These are phyloP conservation scores for Drosera spatulata DNA, from an alignment of 179 eudicot genomes.

Conservation along the genomic window DNA sequence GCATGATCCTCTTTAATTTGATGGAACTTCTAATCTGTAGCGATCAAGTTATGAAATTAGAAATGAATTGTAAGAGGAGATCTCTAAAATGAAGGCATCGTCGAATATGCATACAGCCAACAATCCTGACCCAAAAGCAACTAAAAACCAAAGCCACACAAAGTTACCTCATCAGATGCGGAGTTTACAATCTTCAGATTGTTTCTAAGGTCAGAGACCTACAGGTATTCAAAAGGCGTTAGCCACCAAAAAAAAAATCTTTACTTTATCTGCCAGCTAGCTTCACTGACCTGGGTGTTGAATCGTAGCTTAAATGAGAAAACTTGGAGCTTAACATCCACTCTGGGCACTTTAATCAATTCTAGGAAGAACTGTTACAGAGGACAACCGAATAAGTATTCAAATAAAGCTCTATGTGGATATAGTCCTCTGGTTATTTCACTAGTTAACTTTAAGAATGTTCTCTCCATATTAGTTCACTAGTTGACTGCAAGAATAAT, in stretches of 20 bases:
- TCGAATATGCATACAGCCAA: too few relatives aligned
- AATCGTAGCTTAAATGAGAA: constrained; percentile 83
- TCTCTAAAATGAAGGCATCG: neutral
- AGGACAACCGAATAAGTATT: too few relatives aligned
- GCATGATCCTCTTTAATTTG: constrained; percentile 79
- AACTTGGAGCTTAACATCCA: constrained; percentile 76
- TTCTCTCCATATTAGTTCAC: too few relatives aligned
- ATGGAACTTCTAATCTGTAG: constrained; percentile 59
- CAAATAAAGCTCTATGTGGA: too few relatives aligned
- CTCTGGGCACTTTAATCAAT: constrained; percentile 88
- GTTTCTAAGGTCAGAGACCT: constrained; percentile 73
- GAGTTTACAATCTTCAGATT: constrained; percentile 57
- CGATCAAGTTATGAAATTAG: neutral
- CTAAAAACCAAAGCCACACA: too few relatives aligned
- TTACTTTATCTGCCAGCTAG: neutral
- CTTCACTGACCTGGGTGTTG: constrained; percentile 49
- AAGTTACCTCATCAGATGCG: constrained; percentile 65
- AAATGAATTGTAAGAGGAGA: neutral
- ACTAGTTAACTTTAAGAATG: too few relatives aligned
- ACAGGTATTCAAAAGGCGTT: constrained; percentile 2
- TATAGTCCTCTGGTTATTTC: too few relatives aligned
- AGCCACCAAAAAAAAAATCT: neutral
- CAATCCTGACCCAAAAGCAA: too few relatives aligned
- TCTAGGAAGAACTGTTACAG: constrained; percentile 65
- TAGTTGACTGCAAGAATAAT: too few relatives aligned